Percentiles rank a stretch among this genome's conserved stretches.
These are phyloP conservation scores for Priceomyces haplophilus DNA, from an alignment of 805 yeast species.

Conservation along the genomic window DNA sequence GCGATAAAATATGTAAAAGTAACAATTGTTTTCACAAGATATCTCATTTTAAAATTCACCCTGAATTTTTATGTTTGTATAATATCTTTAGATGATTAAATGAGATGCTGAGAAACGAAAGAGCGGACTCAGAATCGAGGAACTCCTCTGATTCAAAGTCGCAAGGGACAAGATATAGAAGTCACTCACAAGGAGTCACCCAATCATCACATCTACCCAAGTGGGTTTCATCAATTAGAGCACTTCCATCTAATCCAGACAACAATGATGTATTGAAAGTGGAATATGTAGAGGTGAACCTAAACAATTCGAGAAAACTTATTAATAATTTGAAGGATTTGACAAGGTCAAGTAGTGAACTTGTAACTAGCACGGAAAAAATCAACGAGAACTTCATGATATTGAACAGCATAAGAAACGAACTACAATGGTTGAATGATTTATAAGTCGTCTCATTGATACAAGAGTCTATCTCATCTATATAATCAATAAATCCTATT, in stretches of 20 bases:
- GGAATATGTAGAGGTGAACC: slow-evolving; percentile 37
- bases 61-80: too few relatives aligned
- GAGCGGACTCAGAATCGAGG: not conserved
- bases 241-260: slow-evolving; percentile 32
- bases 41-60: too few relatives aligned
- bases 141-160: not conserved
- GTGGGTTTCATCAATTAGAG: slow-evolving; percentile 28
- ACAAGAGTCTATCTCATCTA: too few relatives aligned
- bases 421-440: slow-evolving; percentile 22
- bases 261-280: slow-evolving; percentile 31
- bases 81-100: too few relatives aligned
- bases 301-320: slow-evolving; percentile 36
- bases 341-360: slow-evolving; percentile 6
- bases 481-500: too few relatives aligned
- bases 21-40: too few relatives aligned
- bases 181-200: not conserved
- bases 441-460: not conserved
- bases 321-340: slow-evolving; percentile 20
- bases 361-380: slow-evolving; percentile 7
- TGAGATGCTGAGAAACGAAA: not conserved
- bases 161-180: not conserved
- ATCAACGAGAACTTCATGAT: slow-evolving; percentile 16
- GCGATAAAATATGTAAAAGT: too few relatives aligned
- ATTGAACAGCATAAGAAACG: slow-evolving; percentile 18
- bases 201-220: slow-evolving; percentile 7